phyloP scores from a whole-genome alignment of 2,329 filamentous ascomycete species.

The Neofusicoccum kwambonambiense region DNA sequence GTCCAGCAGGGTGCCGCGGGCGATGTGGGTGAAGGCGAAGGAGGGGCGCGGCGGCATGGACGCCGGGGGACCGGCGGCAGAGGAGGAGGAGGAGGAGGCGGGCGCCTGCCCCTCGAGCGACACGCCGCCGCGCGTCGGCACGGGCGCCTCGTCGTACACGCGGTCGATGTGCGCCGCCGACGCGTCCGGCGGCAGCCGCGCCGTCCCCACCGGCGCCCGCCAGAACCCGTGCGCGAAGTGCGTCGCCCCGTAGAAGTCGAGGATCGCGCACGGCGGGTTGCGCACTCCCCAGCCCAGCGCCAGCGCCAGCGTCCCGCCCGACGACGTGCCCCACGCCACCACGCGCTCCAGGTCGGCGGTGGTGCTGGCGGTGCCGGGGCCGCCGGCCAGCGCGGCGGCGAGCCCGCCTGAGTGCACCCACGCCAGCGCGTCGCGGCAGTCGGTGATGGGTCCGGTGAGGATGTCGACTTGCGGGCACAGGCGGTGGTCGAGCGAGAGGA shows the following conservation, averaged over 20 bases:
- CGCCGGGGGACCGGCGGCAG: too few relatives aligned
- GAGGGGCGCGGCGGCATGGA: slow-evolving; percentile 35
- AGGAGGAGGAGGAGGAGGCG: too few relatives aligned
- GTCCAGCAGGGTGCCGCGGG: slow-evolving; percentile 39
- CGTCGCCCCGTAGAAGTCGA: slow-evolving; percentile 39
- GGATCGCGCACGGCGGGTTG: background rate
- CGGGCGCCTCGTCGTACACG: slow-evolving; percentile 37
- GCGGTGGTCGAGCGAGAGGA: slow-evolving; percentile 24
- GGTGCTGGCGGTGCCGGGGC: slow-evolving; percentile 16
- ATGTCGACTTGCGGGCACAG: slow-evolving; percentile 36
- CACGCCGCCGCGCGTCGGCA: slow-evolving; percentile 40
- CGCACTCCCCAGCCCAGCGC: slow-evolving; percentile 41
- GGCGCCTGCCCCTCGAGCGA: slow-evolving; percentile 42
- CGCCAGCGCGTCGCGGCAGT: slow-evolving; percentile 36
- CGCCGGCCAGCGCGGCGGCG: slow-evolving; percentile 22
- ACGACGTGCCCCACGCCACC: slow-evolving; percentile 39
- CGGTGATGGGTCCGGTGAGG: slow-evolving; percentile 32
- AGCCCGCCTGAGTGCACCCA: slow-evolving; percentile 37
- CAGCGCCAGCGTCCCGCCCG: slow-evolving; percentile 38
- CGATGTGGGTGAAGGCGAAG: slow-evolving; percentile 45
- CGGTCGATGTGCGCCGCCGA: slow-evolving; percentile 33
- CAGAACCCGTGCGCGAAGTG: slow-evolving; percentile 39
- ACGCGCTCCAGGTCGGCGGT: slow-evolving; percentile 31
- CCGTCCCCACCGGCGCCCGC: slow-evolving; percentile 34
- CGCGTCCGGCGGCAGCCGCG: slow-evolving; percentile 19